phyloP scores from a whole-genome alignment of 192 early-diverging fungal species.

The Diversispora eburnea region DNA sequence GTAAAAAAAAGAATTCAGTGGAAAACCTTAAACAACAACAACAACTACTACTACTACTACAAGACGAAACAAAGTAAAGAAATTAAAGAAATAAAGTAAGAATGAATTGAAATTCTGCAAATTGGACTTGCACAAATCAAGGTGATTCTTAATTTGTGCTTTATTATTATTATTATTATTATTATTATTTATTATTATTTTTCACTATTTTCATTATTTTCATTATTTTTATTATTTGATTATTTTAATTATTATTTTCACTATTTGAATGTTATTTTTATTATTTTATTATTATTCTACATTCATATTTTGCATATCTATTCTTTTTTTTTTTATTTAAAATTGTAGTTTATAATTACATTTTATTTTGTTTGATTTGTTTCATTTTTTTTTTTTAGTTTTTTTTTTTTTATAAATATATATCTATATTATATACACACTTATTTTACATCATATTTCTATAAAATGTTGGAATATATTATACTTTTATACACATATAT shows the following conservation, averaged over 20 bases:
- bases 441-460: not conserved
- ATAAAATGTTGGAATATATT: not conserved
- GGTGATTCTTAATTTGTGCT: not conserved
- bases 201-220: not conserved
- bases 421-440: not conserved
- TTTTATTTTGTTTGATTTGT: too few relatives aligned
- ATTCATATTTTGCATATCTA: not conserved
- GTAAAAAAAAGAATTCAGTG: not conserved
- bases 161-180: not conserved
- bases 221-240: constrained; percentile 12
- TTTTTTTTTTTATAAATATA: constrained; percentile 13
- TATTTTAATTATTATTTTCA: constrained; percentile 3
- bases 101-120: constrained; percentile 2
- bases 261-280: not conserved
- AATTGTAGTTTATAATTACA: too few relatives aligned
- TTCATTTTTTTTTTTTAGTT: not conserved
- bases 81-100: not conserved
- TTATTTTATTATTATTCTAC: too few relatives aligned
- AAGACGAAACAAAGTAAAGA: not conserved
- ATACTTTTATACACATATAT: not conserved
- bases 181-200: too few relatives aligned
- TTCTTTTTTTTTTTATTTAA: too few relatives aligned
- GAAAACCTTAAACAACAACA: too few relatives aligned
- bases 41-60: too few relatives aligned
- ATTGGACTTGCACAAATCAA: constrained; percentile 4